Conservation (phyloP, 495 filamentous ascomycete genomes). For the Xylaria curta region DNA sequence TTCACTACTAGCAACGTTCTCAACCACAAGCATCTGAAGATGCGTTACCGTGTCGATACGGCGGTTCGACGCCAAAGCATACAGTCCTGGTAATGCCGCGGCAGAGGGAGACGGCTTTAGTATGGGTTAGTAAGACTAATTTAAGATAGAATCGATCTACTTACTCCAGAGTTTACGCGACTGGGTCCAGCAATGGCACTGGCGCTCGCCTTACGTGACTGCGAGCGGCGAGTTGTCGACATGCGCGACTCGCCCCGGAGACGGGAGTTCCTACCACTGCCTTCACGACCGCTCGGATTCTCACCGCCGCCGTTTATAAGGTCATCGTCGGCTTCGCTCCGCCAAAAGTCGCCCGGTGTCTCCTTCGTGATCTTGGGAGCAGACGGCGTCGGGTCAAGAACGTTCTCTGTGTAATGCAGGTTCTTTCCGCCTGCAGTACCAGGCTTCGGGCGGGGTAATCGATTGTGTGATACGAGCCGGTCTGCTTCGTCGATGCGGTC, state of each 20-base stretch:
- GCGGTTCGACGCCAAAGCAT: constrained; percentile 66
- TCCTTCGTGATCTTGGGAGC: constrained; percentile 48
- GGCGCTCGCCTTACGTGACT: constrained; percentile 69
- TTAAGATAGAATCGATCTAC: constrained; percentile 23
- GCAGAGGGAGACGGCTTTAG: constrained; percentile 15
- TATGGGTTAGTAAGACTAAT: background rate
- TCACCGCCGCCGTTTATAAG: constrained; percentile 51
- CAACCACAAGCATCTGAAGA: constrained; percentile 85
- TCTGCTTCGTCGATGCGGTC: constrained; percentile 88
- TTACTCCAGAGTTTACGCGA: constrained; percentile 57
- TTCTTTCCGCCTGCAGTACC: constrained; percentile 88
- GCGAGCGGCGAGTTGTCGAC: constrained; percentile 50
- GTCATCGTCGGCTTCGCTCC: constrained; percentile 74
- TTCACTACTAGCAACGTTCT: constrained; percentile 83
- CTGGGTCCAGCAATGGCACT: constrained; percentile 44
- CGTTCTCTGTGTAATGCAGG: constrained; percentile 88
- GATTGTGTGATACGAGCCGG: constrained; percentile 88
- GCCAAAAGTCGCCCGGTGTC: constrained; percentile 59
- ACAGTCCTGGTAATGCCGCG: constrained; percentile 43
- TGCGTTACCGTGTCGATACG: constrained; percentile 82
- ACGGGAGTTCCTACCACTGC: constrained; percentile 58
- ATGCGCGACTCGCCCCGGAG: constrained; percentile 56
- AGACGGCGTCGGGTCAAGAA: constrained; percentile 66
- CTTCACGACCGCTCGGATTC: constrained; percentile 53
- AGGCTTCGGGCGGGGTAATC: constrained; percentile 69